Evolutionary conservation across 495 filamentous ascomycete genomes (phyloP), one percentile per base, ranked within the genome.

Genomic region (Cairneyella variabilis): DNA sequence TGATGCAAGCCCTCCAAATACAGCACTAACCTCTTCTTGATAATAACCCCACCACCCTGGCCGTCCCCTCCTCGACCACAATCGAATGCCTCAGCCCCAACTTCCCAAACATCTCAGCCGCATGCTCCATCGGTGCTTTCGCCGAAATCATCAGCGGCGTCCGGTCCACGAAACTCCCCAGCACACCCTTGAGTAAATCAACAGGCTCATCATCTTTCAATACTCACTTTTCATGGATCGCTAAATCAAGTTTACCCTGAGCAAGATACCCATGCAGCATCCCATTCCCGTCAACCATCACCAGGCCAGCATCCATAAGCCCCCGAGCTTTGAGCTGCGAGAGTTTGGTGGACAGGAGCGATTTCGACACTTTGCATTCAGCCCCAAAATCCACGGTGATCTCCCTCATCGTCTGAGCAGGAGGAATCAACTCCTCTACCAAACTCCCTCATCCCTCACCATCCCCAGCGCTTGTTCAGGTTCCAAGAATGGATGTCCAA

Each of bases 401-500:
- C 49, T 80, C 77, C 16, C 68, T 64, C 76, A 79, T 82, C 7
- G 77, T 80, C 36, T 73, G 67, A 48, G 63, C 54, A 0, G 77
- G 77, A 23, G 76, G 77, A n/a, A 78, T 69, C 2, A 82, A 67
- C 28, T 69, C 65, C 53, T 77, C 75, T 0, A 71, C 74, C 34
- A 66, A 58, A 7, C 48, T 52, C 11, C 68, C 23, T 65, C 62
- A 21, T 62, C 58, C 43, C 72, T 68, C 5, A 76, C 70, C 12
- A 73, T 53, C 0, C 49, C 46, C 51, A 77, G 62, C 0, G 73
- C 70, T 51, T 74, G 67, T 45, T 81, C 78, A 16, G 65, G 48
- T 56, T 82, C 76, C 28, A 81, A 69, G 64, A 82, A 82, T 3
- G 78, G 78, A 48, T 82, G 77, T 0, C 76, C 76, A 5, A 82